Base-by-base conservation (phyloP, 768 basidiomycete species). In the Punctularia strigosozonata region DNA sequence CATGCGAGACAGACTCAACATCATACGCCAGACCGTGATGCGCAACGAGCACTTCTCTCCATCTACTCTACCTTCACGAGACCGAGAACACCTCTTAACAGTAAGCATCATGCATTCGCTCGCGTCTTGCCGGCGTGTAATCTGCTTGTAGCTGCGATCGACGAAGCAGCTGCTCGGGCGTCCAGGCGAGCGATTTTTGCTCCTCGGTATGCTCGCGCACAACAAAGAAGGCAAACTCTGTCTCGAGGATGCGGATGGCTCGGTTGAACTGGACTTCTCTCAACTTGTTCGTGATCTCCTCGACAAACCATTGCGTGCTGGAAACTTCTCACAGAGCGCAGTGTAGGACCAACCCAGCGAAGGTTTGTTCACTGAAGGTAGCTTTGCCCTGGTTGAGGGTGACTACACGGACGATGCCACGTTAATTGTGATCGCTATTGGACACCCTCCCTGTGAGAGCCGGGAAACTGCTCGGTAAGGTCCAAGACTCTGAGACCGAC, bases 31-130 rank as follows among this genome's bases (percentile, higher is more conserved):
- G 61, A 83, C 87, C 50, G 77, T 98, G 21, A 64, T 97, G 26
- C 70, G 95, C 28, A 98, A 97, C 52, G 95, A 99, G 54, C 91
- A 98, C 57, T 99, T 99, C 60, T 89, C 89, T 2, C 92, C 95
- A 3, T 94, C 94, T 5, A 91, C 90, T 0, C 60, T 98, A 26
- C 86, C 90, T 30, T 91, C 89, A 13, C 75, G 79, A 38, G 88
- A 98, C 58, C 66, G 90, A 42, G 80, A 82, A 44, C 77, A 78
- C 40, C 78, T 95, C 40, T 80, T 98, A 33, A 95, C 94, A 45
- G 89, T 88, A 52, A 47, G 77, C 44, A 3, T 28, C 6, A 17
- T 24, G 26, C 7, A 17, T 42, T 36, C 23, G 34, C 5, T 22
- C 4, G 4, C 34, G 31, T 13, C 20, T 26, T 39, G 10, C 34